These are phyloP conservation scores for Lachancea kluyveri DNA, from an alignment of 805 yeast species.

Conservation along the genomic window DNA sequence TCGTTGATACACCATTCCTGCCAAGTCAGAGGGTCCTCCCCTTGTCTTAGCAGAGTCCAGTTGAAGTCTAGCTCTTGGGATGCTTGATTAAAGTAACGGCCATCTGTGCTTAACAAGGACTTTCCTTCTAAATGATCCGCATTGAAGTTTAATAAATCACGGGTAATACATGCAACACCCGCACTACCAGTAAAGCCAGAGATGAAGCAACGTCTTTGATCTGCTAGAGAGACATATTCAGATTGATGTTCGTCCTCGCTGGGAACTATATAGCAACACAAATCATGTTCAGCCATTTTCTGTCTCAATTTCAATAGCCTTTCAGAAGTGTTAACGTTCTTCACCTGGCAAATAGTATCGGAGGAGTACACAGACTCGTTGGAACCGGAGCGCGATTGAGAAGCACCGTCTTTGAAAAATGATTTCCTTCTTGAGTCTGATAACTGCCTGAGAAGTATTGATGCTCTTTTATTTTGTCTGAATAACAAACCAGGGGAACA, in stretches of 20 bases:
- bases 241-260: slow-evolving; percentile 93
- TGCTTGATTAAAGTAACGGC: slow-evolving; percentile 91
- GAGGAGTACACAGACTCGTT: slow-evolving; percentile 34
- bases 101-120: slow-evolving; percentile 88
- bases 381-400: slow-evolving; percentile 21
- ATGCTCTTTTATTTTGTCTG: slow-evolving; percentile 55
- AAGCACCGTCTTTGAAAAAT: slow-evolving; percentile 11
- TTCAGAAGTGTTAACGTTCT: slow-evolving; percentile 48
- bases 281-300: slow-evolving; percentile 53
- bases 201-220: slow-evolving; percentile 76
- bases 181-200: slow-evolving; percentile 92
- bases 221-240: slow-evolving; percentile 78
- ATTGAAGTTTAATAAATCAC: slow-evolving; percentile 36
- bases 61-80: slow-evolving; percentile 68
- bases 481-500: slow-evolving; percentile 79
- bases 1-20: slow-evolving; percentile 64
- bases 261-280: slow-evolving; percentile 73
- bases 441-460: slow-evolving; percentile 35
- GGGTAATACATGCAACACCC: slow-evolving; percentile 81
- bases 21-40: slow-evolving; percentile 75
- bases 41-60: slow-evolving; percentile 81
- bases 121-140: slow-evolving; percentile 43
- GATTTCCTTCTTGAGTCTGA: slow-evolving; percentile 30
- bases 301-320: slow-evolving; percentile 57
- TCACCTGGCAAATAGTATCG: slow-evolving; percentile 33